These are phyloP conservation scores for Komagataella ulmi DNA, from an alignment of 805 yeast species.

Conservation along the genomic window DNA sequence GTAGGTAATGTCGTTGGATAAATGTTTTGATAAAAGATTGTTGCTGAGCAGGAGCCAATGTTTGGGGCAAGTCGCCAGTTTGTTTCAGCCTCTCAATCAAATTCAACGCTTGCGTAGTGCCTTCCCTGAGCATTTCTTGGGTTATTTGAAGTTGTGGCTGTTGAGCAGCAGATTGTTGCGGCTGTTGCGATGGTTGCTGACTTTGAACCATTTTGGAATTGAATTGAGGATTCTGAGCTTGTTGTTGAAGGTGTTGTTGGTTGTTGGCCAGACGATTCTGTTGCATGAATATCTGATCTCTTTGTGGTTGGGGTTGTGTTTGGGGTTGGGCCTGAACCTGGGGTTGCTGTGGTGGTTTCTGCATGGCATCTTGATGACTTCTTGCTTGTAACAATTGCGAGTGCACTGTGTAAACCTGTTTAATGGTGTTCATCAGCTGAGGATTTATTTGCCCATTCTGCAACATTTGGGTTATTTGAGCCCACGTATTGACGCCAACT, in stretches of 20 bases:
- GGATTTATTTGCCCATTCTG: conserved; percentile 46
- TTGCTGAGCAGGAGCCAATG: conserved; percentile 19
- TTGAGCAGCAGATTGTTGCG: background rate
- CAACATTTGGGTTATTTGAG: conserved; percentile 52
- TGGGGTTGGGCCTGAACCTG: conserved; percentile 3
- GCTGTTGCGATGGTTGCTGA: background rate
- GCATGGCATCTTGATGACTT: conserved; percentile 6
- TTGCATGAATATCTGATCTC: conserved; percentile 2
- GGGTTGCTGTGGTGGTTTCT: conserved; percentile 7
- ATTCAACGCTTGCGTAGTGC: conserved; percentile 19
- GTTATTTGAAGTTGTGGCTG: background rate
- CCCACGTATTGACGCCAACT: conserved; percentile 70
- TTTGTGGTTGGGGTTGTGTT: conserved; percentile 7
- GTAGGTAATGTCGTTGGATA: conserved; percentile 4
- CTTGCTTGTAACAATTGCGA: conserved; percentile 3
- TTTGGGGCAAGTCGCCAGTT: conserved; percentile 16
- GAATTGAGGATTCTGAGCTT: background rate
- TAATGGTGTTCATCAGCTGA: conserved; percentile 43
- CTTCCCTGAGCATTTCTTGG: conserved; percentile 2
- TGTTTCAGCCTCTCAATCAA: conserved; percentile 20
- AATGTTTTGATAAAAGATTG: conserved; percentile 19
- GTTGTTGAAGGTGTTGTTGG: background rate
- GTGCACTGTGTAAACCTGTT: conserved; percentile 46
- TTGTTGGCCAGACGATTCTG: background rate
- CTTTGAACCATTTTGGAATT: background rate